Percentiles rank a stretch among this genome's conserved stretches.
These are phyloP conservation scores for Camelina sativa DNA, from an alignment of 345 rosid genomes.

Conservation along the genomic window DNA sequence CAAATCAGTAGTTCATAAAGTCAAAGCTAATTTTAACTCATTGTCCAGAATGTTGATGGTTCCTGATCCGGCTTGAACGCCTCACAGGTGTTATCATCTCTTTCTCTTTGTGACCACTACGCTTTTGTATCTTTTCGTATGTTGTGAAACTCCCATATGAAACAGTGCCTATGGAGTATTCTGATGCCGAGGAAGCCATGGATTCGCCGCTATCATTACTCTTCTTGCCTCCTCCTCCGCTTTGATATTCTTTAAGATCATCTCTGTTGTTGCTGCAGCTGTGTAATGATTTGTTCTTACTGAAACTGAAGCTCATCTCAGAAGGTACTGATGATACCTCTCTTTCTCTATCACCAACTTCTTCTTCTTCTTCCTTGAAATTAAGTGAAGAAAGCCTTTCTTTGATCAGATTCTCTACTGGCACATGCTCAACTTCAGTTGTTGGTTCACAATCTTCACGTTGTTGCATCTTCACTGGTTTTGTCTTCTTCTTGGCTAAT, in stretches of 20 bases:
- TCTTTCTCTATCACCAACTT: conserved; percentile 33
- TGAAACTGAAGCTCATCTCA: conserved; percentile 60
- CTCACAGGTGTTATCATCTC: conserved; percentile 70
- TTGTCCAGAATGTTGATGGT: conserved; percentile 54
- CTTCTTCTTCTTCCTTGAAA: conserved; percentile 51
- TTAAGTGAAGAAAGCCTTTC: conserved; percentile 46
- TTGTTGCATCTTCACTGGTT: conserved; percentile 15
- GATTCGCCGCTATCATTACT: conserved; percentile 58
- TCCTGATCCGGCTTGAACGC: conserved; percentile 83
- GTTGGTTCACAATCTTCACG: conserved; percentile 34
- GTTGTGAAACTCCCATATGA: conserved; percentile 90
- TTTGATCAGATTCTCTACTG: conserved; percentile 37
- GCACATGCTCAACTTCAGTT: conserved; percentile 27
- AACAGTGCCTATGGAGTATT: conserved; percentile 54
- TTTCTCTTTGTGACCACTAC: conserved; percentile 64
- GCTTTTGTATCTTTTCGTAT: conserved; percentile 68
- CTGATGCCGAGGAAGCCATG: conserved; percentile 77
- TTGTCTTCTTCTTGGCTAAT: conserved; percentile 47
- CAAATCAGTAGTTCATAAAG: conserved; percentile 21
- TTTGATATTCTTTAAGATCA: conserved; percentile 43
- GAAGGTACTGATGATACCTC: conserved; percentile 34
- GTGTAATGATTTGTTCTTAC: conserved; percentile 45
- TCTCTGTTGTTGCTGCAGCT: conserved; percentile 35
- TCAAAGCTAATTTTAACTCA: conserved; percentile 30
- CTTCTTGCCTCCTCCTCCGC: conserved; percentile 49